phyloP scores from a whole-genome alignment of 345 rosid species.

The Citrus sp. region DNA sequence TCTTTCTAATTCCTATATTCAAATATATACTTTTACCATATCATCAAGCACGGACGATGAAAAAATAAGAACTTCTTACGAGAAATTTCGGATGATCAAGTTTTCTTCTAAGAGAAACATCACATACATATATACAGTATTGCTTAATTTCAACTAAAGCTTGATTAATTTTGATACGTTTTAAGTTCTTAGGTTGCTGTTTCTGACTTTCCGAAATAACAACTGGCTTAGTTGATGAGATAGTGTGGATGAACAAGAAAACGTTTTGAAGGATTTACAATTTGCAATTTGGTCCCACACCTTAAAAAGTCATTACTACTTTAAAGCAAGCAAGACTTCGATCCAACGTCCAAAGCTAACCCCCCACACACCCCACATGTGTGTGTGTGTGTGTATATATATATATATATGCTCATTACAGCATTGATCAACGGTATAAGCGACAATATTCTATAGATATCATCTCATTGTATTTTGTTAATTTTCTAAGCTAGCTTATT shows the following conservation, averaged over 20 bases:
- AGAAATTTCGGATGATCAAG: background rate
- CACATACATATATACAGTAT: no score
- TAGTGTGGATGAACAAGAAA: no score
- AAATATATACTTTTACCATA: no score
- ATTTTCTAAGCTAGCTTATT: background rate
- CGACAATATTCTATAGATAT: background rate
- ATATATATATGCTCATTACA: background rate
- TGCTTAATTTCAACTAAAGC: no score
- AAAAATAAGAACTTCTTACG: background rate
- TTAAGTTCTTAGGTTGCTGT: background rate
- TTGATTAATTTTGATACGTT: background rate
- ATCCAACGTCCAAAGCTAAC: background rate
- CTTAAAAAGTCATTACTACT: no score
- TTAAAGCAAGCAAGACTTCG: background rate
- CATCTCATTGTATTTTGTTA: background rate
- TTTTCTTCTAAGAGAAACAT: background rate
- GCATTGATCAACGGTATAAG: background rate
- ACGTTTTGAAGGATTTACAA: no score
- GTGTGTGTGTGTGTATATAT: accelerated
- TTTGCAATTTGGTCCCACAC: no score
- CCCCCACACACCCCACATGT: background rate
- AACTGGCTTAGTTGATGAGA: no score
- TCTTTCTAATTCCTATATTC: no score
- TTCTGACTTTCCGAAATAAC: no score
- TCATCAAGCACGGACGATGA: no score